phyloP scores from a whole-genome alignment of 768 basidiomycete genomes.

The Boletus vinaceobasis region DNA sequence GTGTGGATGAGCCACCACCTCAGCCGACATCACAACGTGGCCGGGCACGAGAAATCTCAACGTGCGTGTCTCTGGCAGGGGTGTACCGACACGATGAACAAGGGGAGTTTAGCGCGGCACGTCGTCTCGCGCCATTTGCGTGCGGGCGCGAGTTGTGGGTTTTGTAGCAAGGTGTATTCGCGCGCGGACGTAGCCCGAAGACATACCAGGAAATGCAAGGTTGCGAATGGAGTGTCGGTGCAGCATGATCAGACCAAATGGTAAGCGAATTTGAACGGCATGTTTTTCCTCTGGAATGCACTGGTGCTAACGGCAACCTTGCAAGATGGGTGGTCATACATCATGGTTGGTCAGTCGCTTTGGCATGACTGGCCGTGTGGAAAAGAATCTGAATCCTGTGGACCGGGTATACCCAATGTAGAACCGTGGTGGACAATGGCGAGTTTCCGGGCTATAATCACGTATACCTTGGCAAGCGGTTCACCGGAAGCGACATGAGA shows the following conservation, averaged over 20 bases:
- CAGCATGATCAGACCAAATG: slow-evolving; percentile 1
- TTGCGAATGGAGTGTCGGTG: slow-evolving; percentile 10
- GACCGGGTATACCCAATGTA: neutral
- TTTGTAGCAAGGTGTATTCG: slow-evolving; percentile 27
- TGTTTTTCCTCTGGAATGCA: neutral
- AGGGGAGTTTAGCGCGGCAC: slow-evolving; percentile 26
- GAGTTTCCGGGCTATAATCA: neutral
- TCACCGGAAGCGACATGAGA: neutral
- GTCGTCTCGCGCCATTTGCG: slow-evolving; percentile 22
- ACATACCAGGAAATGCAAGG: slow-evolving; percentile 27
- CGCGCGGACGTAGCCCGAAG: slow-evolving; percentile 25
- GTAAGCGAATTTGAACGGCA: neutral
- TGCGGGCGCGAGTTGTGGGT: slow-evolving; percentile 17
- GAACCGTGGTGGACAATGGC: neutral
- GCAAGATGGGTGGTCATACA: neutral
- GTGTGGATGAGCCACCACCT: slow-evolving; percentile 26
- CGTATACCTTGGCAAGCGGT: neutral
- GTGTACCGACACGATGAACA: slow-evolving; percentile 25
- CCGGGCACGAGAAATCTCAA: slow-evolving; percentile 16
- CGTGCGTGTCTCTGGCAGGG: slow-evolving; percentile 21
- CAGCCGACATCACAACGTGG: slow-evolving; percentile 13
- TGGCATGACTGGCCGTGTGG: neutral
- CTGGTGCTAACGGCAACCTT: neutral
- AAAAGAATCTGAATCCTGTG: neutral
- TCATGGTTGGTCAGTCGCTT: neutral